These are phyloP conservation scores for Themeda triandra DNA, from an alignment of 176 grass and related monocot species.

Conservation along the genomic window DNA sequence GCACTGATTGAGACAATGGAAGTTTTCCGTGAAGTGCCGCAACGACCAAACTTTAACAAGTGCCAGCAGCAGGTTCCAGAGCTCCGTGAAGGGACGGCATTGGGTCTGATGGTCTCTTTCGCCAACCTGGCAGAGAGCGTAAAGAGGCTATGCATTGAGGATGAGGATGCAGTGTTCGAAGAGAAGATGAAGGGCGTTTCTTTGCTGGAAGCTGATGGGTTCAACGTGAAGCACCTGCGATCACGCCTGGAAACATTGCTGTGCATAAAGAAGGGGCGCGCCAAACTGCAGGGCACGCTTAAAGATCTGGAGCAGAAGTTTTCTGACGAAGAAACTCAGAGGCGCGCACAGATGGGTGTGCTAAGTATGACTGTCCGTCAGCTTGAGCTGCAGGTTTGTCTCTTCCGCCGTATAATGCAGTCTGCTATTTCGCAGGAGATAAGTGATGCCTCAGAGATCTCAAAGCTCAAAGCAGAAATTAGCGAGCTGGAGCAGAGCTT, in stretches of 20 bases:
- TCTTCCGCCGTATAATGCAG: conserved; percentile 3
- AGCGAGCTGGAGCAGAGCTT: conserved; percentile 10
- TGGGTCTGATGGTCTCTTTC: conserved; percentile 67
- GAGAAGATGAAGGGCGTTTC: conserved; percentile 47
- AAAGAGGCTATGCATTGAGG: conserved; percentile 20
- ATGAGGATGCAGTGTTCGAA: conserved; percentile 13
- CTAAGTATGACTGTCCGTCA: conserved; percentile 5
- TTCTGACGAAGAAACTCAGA: neutral
- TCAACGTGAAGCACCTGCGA: conserved; percentile 41
- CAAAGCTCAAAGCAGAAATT: conserved; percentile 18
- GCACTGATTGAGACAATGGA: conserved; percentile 48
- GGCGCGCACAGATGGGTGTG: neutral
- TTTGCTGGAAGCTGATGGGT: conserved; percentile 59
- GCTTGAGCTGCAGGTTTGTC: conserved; percentile 6
- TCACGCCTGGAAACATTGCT: conserved; percentile 38
- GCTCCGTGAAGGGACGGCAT: conserved; percentile 60
- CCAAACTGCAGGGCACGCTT: neutral
- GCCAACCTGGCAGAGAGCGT: conserved; percentile 46
- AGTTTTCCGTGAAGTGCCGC: conserved; percentile 39
- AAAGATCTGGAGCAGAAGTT: neutral
- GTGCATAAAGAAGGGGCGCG: neutral
- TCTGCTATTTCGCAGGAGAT: neutral
- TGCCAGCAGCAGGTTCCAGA: conserved; percentile 27
- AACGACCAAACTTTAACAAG: conserved; percentile 42
- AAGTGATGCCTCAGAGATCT: neutral